Base-by-base conservation (phyloP, 306 rosid genomes). In the Morella rubra region DNA sequence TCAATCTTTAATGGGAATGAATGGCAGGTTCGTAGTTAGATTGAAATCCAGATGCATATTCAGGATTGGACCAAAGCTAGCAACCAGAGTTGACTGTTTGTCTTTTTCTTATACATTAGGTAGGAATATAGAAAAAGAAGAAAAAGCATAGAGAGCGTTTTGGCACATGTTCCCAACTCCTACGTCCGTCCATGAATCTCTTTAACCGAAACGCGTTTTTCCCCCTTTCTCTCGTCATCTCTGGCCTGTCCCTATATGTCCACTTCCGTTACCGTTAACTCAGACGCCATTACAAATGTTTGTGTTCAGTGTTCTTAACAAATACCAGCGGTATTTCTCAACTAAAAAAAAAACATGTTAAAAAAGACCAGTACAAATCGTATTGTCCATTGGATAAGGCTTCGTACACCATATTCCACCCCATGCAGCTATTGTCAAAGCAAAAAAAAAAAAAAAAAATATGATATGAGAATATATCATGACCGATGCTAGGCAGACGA, bases 161-260 rank as follows among this genome's bases (percentile, higher is more conserved):
- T 59, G 37, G 65, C 85, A 51, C 71, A 61, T 8, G 27, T 66
- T 77, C 73, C 68, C 79, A 49, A 68, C 47, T 73, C 55, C 59
- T 22, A 65, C 15, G 72, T 81, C 73, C 76, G 73, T 66, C 84
- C 77, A 74, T 80, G 73, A 83, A 66, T 86, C 77, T 77, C 67
- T 32, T 67, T 77, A 71, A 75, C 85, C 56, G 58, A 75, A 60
- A 75, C 89, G 81, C 87, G 85, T 77, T 83, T 78, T 69, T 83
- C 1, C 40, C 18, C 50, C 32, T 41, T 66, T 12, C 41, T n/a
- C 22, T 18, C 20, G 45, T 49, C 27, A 15, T 2, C 51, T 19
- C 32, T 40, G 24, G 1, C 51, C 32, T 27, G 44, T 27, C 32
- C 32, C 44, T 52, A 44, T n/a, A 27, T 37, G 0, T n/a, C 62